Percentiles rank a stretch among this genome's conserved stretches.
Conservation (phyloP, 2,329 filamentous ascomycete genomes). For the Fusarium sp. region DNA sequence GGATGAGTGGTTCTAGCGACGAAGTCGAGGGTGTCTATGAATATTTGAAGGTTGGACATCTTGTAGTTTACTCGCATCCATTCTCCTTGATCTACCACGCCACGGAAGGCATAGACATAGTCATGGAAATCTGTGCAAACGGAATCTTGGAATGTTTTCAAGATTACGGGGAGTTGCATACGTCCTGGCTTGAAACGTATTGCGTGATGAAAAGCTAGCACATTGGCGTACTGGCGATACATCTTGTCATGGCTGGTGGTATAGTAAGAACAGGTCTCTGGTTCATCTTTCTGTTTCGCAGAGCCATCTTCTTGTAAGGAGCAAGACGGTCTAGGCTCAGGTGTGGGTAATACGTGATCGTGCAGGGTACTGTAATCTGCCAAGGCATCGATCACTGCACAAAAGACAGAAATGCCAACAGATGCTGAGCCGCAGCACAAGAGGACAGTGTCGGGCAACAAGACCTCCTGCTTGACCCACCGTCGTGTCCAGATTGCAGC, state of each 20-base stretch:
- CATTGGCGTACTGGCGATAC: neutral
- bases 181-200: neutral
- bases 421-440: neutral
- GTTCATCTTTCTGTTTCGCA: neutral
- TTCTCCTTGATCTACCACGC: neutral
- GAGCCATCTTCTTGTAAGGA: neutral
- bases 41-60: neutral
- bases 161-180: neutral
- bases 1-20: neutral
- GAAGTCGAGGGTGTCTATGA: neutral
- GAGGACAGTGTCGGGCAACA: neutral
- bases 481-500: neutral
- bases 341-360: neutral
- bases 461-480: slow-evolving; percentile 1
- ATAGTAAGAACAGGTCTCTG: neutral
- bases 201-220: neutral
- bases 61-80: neutral
- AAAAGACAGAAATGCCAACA: neutral
- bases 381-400: neutral
- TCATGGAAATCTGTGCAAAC: neutral
- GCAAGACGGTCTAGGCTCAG: rapidly evolving
- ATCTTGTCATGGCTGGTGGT: neutral
- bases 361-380: neutral
- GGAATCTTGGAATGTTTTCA: neutral
- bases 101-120: neutral